Base-by-base conservation (phyloP, 2,329 filamentous ascomycete species). In the Tetracladium maxilliforme region DNA sequence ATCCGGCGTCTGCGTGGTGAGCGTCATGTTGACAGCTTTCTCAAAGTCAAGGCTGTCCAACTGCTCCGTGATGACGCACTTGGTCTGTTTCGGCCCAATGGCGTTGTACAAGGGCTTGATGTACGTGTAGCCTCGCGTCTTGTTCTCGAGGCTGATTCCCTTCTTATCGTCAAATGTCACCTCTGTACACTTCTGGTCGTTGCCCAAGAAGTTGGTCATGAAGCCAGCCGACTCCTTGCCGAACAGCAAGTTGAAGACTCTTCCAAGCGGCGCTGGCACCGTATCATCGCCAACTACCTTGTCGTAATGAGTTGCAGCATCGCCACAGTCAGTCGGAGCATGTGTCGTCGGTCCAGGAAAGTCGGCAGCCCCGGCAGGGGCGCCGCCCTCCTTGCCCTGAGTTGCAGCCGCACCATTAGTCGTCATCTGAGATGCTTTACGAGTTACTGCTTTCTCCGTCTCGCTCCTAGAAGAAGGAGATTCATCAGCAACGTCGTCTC, bases 11-110 rank as follows among this genome's bases (percentile, higher is more conserved):
- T 87, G 79, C 0, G 84, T 94, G 16, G 71, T 75, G 29, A 83
- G 72, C 4, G 72, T 71, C n/a, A 98, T 62, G 26, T 77, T 80
- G 29, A 93, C 70, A 3, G 80, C 70, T 46, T 86, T 92, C 28
- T 95, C 87, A 10, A 92, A 60, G 45, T 98, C 87, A 16, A 92
- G 60, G 22, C 66, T 61, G 31, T 95, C 86, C n/a, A 98, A 45
- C 5, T 65, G 78, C 50, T 93, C 84, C 1, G 71, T 78, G 24
- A 83, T 84, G 30, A 92, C 77, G 48, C 90, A 98, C 44, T 92
- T 94, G 9, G 90, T 98, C 54, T 93, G 82, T 45, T 69, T 90
- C 1, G 90, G 90, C 0, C 90, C 90, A 35, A 98, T 87, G 2
- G 81, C 63, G 3, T 64, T 80, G 39, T 74, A 67, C 3, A 98